Percentiles rank a stretch among this genome's conserved stretches.
Conservation (phyloP, 1,284 basidiomycete species). For the Neotropicomus parvogracilis region DNA sequence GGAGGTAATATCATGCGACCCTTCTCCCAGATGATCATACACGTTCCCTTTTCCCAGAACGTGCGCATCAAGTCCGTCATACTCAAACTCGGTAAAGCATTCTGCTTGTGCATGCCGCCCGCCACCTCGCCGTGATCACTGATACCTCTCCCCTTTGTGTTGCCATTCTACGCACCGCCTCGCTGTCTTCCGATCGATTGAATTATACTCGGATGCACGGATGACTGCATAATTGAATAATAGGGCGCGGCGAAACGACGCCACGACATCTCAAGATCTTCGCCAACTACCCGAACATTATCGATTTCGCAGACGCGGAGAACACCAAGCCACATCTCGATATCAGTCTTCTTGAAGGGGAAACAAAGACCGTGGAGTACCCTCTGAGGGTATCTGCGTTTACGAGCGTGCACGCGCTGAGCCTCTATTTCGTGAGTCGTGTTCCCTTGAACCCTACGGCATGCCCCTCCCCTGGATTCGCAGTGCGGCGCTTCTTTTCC, state of each 20-base stretch:
- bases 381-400: slow-evolving; percentile 73
- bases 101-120: slow-evolving; percentile 7
- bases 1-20: slow-evolving; percentile 10
- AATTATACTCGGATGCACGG: slow-evolving; percentile 4
- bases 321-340: slow-evolving; percentile 64
- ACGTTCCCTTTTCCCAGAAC: slow-evolving; percentile 75
- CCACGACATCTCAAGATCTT: slow-evolving; percentile 68
- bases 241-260: slow-evolving; percentile 67
- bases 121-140: slow-evolving; percentile 7
- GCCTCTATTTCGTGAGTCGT: slow-evolving; percentile 70
- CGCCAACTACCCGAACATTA: slow-evolving; percentile 65
- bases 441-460: slow-evolving; percentile 4
- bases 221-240: slow-evolving; percentile 7
- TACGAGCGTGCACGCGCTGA: slow-evolving; percentile 66
- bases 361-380: slow-evolving; percentile 66
- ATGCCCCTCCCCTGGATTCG: slow-evolving; percentile 17
- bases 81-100: slow-evolving; percentile 61
- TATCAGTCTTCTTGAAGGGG: slow-evolving; percentile 66
- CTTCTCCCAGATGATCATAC: slow-evolving; percentile 61
- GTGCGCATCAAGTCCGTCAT: slow-evolving; percentile 70
- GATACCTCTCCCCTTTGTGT: slow-evolving; percentile 10
- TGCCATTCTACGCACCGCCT: slow-evolving; percentile 3
- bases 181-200: slow-evolving; percentile 7
- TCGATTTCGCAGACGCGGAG: slow-evolving; percentile 74
- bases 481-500: slow-evolving; percentile 5